A percentile compares a stretch with the other conserved stretches of the same genome.
Conservation (phyloP, 495 filamentous ascomycete genomes). For the Durotheca rogersii region DNA sequence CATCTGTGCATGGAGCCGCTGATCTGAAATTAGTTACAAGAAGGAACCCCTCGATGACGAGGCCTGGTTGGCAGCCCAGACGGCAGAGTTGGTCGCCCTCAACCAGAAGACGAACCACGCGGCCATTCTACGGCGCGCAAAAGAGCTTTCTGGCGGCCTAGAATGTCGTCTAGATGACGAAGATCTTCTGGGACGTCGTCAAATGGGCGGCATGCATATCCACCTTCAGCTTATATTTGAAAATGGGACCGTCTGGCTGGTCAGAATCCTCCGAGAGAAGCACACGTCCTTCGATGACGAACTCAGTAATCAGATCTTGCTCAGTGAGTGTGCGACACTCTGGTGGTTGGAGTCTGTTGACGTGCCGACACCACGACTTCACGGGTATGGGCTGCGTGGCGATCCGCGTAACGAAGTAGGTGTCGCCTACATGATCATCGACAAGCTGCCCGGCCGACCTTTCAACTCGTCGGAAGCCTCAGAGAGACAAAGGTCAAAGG, state of each 20-base stretch:
- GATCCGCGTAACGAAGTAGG: background rate
- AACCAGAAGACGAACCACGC: background rate
- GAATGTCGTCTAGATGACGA: too few species aligned
- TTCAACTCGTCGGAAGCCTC: background rate
- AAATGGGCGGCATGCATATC: too few species aligned
- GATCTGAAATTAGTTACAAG: background rate
- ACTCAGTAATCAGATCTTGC: too few species aligned
- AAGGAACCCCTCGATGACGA: background rate
- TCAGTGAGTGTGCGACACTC: too few species aligned
- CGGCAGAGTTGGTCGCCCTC: background rate
- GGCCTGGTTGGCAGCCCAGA: background rate
- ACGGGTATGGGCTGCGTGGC: background rate
- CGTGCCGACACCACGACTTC: background rate
- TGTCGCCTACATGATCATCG: background rate
- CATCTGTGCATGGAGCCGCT: background rate
- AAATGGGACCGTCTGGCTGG: too few species aligned
- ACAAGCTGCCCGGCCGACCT: background rate
- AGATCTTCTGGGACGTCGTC: too few species aligned
- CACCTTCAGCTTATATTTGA: too few species aligned
- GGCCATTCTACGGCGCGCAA: background rate
- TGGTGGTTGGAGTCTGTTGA: background rate
- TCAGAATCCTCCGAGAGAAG: too few species aligned
- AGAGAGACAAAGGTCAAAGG: background rate
- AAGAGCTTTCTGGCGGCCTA: constrained; percentile 1
- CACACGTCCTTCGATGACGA: too few species aligned